Base-by-base conservation (phyloP, 441 rosid species). In the Jatropha podagrica region DNA sequence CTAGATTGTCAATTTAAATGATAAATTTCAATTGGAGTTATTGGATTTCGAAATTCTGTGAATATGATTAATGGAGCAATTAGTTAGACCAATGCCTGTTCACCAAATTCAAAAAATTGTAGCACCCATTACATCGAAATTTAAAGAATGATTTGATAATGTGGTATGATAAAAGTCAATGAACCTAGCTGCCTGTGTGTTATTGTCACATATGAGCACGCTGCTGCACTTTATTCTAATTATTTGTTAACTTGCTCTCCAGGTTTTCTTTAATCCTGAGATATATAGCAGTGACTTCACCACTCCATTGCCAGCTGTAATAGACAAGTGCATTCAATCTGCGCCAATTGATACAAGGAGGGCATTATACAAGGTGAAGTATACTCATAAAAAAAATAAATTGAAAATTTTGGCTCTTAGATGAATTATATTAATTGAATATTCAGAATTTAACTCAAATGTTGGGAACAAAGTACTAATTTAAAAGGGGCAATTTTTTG, bases 341-440 rank as follows among this genome's bases (percentile, higher is more conserved):
- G 96, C 99, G 40, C 99, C 99, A 20, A 96, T 94, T 78, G 99
- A 96, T 84, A 96, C 99, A 44, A 90, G 99, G 78, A 84, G 99
- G 86, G 95, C 99, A 65, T 86, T 96, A 79, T 96, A 96, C 77
- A 96, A 94, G 98, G 99, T 94, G 71, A 72, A 72, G 55, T 81
- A 78, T 68, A 5, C 60, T 67, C 72, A 38, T 41, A 55, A 58
- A 49, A 15, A n/a, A 55, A 42, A 40, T 27, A 17, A 68, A 71
- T 14, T 55, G 49, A 7, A 52, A 68, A 37, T 15, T 38, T 27
- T 68, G 66, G 40, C 75, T 9, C 7, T 60, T 49, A 37, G 71
- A 17, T 62, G 46, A 68, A 79, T 49, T 74, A 52, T 46, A 26
- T 17, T 18, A 20, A 27, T 26, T 65, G 18, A 20, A 44, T 65